Conservation (phyloP, 2,329 filamentous ascomycete species). For the Aureobasidium leucospermi region DNA sequence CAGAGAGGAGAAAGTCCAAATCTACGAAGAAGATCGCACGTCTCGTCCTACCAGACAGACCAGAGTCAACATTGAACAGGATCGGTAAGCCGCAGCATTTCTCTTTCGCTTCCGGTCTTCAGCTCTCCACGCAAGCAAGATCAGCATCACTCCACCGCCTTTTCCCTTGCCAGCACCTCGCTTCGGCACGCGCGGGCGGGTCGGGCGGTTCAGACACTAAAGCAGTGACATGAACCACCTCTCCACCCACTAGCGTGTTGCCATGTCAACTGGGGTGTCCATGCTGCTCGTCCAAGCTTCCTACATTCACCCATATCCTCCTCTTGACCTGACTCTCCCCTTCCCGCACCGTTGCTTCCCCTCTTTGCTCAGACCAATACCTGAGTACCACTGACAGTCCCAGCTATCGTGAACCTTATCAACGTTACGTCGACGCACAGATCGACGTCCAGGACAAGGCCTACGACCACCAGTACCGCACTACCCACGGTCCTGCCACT, state of each 20-base stretch:
- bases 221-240: constrained; percentile 9
- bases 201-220: constrained; percentile 16
- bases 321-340: constrained; percentile 13
- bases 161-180: constrained; percentile 17
- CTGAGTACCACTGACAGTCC: constrained; percentile 4
- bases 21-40: constrained; percentile 33
- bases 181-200: constrained; percentile 9
- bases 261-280: constrained; percentile 15
- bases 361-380: constrained; percentile 7
- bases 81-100: constrained; percentile 37
- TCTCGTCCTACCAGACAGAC: constrained; percentile 21
- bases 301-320: neutral
- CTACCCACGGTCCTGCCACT: constrained; percentile 41
- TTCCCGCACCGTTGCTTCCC: constrained; percentile 10
- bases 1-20: constrained; percentile 37
- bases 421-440: constrained; percentile 56
- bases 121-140: constrained; percentile 5
- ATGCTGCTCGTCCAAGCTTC: constrained; percentile 11
- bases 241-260: constrained; percentile 16
- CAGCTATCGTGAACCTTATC: constrained; percentile 51
- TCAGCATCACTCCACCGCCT: constrained; percentile 9
- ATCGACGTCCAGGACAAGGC: constrained; percentile 55
- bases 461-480: constrained; percentile 40
- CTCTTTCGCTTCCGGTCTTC: neutral
- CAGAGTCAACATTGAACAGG: constrained; percentile 41